Percentiles rank a stretch among this genome's conserved stretches.
phyloP scores from a whole-genome alignment of 176 grass and related monocot species.

The Thinopyrum elongatum region DNA sequence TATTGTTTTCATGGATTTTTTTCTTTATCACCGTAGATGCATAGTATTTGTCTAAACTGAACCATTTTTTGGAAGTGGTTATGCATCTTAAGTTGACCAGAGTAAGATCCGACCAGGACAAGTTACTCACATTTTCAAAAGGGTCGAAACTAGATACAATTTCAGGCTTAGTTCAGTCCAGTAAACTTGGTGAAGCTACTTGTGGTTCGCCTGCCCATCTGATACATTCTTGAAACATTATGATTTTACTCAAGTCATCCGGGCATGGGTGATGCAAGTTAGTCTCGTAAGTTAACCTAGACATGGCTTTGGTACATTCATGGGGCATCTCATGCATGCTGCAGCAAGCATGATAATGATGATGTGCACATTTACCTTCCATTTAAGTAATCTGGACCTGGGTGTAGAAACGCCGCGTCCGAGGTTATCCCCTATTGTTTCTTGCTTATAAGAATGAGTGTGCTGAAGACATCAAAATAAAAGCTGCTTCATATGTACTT shows the following conservation, averaged over 20 bases:
- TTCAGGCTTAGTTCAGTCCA: background rate
- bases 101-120: too few species aligned
- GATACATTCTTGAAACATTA: background rate
- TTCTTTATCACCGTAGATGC: background rate
- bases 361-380: background rate
- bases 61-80: background rate
- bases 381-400: background rate
- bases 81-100: too few species aligned
- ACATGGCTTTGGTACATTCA: background rate
- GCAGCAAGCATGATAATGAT: background rate
- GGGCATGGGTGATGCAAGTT: background rate
- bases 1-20: background rate
- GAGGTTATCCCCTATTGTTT: background rate
- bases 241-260: background rate
- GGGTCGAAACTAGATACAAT: background rate
- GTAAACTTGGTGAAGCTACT: background rate
- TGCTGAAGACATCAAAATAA: background rate
- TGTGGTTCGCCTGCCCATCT: background rate
- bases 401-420: too few species aligned
- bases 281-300: background rate
- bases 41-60: background rate
- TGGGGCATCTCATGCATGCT: background rate
- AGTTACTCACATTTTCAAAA: background rate
- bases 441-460: background rate
- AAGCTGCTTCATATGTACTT: background rate